Base-by-base conservation (phyloP, 73 alveolate species). In the Tetrahymena borealis region DNA sequence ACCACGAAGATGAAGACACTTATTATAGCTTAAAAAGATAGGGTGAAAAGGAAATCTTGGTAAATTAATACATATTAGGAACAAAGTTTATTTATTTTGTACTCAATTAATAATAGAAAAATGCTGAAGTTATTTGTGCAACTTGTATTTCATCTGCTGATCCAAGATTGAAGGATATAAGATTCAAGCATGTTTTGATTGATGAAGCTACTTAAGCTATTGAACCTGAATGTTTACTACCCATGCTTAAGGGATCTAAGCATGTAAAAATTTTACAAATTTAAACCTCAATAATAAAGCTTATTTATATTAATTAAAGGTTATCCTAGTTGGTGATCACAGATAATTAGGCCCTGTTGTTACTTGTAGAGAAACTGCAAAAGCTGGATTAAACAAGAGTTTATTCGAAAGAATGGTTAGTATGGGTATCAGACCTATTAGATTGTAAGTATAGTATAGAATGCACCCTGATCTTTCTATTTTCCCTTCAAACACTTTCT, bases 331-430 rank as follows among this genome's bases (percentile, higher is more conserved):
- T 2, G 99, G 99, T 20, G 99, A 99, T 91, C 99, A 98, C 92
- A 97, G 99, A 96, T 97, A 98, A 97, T 96, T 99, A 40, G 99
- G 99, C 28, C 99, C 99, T 10, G 99, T 99, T 77, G 99, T 99
- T 41, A 94, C 98, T 97, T 98, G 99, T 97, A 99, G 99, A 96
- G 98, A 98, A 93, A 99, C 99, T 4, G 99, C 99, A 8, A 97
- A 97, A 94, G 99, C 99, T 6, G 99, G 99, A 31, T 95, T 98
- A 90, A 98, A 98, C 90, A 96, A 98, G 96, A 96, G 99, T 94
- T 96, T 99, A 31, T 99, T 99, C 94, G 99, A 99, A 96, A 96
- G 99, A 96, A 95, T 99, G 42, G 99, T 99, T 24, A 94, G 98
- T 91, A 94, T 99, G 77, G 99, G 99, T 79, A 96, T 96, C 11